These are phyloP conservation scores for Alloteropsis semialata DNA, from an alignment of 176 grass and related monocot genomes.

Conservation along the genomic window DNA sequence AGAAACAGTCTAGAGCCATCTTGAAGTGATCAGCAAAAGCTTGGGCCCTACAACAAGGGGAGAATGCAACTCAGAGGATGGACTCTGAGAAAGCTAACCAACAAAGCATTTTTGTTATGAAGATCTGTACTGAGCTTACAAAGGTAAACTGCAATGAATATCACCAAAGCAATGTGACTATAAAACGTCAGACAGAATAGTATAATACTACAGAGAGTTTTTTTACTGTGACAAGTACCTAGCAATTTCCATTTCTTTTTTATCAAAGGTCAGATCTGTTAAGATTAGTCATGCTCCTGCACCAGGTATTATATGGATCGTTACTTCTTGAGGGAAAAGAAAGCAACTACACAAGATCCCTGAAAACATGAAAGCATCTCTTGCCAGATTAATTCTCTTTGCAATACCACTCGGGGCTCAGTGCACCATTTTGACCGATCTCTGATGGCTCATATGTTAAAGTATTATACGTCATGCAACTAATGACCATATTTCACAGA, in stretches of 20 bases:
- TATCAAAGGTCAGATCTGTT: not conserved
- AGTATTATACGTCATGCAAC: not conserved
- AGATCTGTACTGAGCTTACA: not conserved
- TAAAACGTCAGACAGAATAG: not conserved
- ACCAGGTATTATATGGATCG: not conserved
- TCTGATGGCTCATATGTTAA: not conserved
- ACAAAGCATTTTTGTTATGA: not conserved
- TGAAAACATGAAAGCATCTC: not conserved
- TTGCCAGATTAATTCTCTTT: not conserved
- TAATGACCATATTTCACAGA: constrained; percentile 1
- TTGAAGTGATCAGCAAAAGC: constrained; percentile 83
- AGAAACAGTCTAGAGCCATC: constrained; percentile 95
- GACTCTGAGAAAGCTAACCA: not conserved
- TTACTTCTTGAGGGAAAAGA: not conserved
- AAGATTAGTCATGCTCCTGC: not conserved
- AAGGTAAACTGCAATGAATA: not conserved
- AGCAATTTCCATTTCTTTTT: not conserved
- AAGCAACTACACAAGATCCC: not conserved
- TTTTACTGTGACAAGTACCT: not conserved
- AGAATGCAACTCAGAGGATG: not conserved
- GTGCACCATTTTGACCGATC: not conserved
- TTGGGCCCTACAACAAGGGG: constrained; percentile 54
- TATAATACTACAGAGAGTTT: not conserved
- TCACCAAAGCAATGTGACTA: constrained; percentile 1
- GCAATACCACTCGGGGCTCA: not conserved